phyloP scores from a whole-genome alignment of 352 stramenopile genomes.

The Blastocystis sp. region DNA sequence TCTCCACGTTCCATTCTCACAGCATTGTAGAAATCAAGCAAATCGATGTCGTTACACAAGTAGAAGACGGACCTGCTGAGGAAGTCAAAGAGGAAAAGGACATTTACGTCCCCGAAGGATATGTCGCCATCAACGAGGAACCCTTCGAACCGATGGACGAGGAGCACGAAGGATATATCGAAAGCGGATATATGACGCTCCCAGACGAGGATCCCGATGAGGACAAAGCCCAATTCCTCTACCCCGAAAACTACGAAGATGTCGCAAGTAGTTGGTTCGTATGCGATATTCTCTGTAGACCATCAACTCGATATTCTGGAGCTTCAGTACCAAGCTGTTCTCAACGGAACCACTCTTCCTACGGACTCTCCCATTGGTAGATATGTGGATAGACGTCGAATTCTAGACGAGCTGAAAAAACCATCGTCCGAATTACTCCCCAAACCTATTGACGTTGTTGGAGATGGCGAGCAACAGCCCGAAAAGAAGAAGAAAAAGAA shows the following conservation, averaged over 20 bases:
- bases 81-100: background rate
- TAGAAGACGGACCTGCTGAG: background rate
- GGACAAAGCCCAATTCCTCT: background rate
- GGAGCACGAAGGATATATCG: constrained; percentile 16
- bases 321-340: constrained; percentile 14
- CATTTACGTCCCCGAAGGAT: constrained; percentile 26
- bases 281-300: background rate
- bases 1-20: background rate
- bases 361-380: background rate
- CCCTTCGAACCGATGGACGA: background rate
- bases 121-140: constrained; percentile 12
- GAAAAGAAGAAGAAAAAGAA: constrained; percentile 12
- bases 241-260: constrained; percentile 32
- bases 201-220: constrained; percentile 48
- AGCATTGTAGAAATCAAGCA: constrained; percentile 23
- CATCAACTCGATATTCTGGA: constrained; percentile 30
- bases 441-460: constrained; percentile 22
- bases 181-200: constrained; percentile 48
- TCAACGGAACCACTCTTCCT: background rate
- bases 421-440: background rate
- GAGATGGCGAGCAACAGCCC: background rate
- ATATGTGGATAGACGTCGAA: background rate
- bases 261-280: background rate
- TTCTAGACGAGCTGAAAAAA: constrained; percentile 9
- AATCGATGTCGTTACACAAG: background rate